phyloP scores from a whole-genome alignment of 192 early-diverging fungal species.

The Coemansia sp. region DNA sequence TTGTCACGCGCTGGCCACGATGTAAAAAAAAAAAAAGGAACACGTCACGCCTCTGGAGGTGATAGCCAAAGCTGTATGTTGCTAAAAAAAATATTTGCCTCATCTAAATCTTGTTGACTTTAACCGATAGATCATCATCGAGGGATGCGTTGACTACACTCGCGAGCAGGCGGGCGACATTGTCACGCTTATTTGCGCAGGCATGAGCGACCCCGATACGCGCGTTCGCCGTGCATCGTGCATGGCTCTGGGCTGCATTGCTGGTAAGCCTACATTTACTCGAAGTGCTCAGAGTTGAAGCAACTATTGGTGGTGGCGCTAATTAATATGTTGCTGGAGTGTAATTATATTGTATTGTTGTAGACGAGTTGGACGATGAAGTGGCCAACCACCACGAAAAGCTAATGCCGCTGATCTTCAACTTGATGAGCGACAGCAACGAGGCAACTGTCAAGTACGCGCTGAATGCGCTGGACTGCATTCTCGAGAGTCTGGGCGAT shows the following conservation, averaged over 20 bases:
- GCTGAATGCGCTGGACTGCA: slow-evolving; percentile 84
- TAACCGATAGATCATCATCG: slow-evolving; percentile 61
- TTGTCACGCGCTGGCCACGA: neutral
- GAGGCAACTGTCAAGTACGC: slow-evolving; percentile 77
- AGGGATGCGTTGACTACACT: slow-evolving; percentile 87
- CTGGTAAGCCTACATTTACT: slow-evolving; percentile 48
- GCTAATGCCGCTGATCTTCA: slow-evolving; percentile 84
- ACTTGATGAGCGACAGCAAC: slow-evolving; percentile 77
- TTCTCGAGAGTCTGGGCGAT: slow-evolving; percentile 82
- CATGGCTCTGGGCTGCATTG: slow-evolving; percentile 80
- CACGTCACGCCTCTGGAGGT: slow-evolving; percentile 2
- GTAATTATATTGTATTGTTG: slow-evolving; percentile 11
- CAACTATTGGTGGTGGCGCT: neutral
- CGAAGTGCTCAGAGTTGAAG: neutral
- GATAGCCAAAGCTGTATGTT: neutral
- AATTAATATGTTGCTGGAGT: neutral
- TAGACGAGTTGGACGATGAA: slow-evolving; percentile 80
- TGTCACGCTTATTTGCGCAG: slow-evolving; percentile 71
- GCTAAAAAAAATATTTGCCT: slow-evolving; percentile 21
- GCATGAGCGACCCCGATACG: slow-evolving; percentile 79
- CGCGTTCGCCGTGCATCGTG: slow-evolving; percentile 85
- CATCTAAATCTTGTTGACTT: neutral
- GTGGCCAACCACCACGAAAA: slow-evolving; percentile 79
- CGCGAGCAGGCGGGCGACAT: slow-evolving; percentile 78
- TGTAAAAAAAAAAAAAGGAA: slow-evolving; percentile 6